A percentile compares a stretch with the other conserved stretches of the same genome.
phyloP scores from a whole-genome alignment of 495 filamentous ascomycete genomes.

The Penicillium cosmopolitanum region DNA sequence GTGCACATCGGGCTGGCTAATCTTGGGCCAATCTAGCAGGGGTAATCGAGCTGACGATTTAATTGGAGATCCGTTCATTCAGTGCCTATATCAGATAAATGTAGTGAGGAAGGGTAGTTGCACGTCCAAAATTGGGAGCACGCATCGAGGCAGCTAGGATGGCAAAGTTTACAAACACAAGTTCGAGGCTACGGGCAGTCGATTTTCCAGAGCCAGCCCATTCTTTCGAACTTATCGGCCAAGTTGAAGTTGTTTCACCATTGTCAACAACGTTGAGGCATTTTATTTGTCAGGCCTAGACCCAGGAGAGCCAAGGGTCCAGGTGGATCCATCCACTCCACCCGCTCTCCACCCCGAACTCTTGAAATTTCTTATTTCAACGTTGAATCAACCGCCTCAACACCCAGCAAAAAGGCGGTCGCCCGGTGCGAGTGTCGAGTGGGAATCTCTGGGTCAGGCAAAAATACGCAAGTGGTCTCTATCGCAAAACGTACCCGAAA shows the following conservation, averaged over 20 bases:
- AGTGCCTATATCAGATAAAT: too few species aligned
- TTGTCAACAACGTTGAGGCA: neutral
- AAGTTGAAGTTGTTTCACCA: neutral
- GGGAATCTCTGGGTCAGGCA: neutral
- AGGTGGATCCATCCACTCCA: neutral
- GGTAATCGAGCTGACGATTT: too few species aligned
- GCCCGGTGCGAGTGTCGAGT: neutral
- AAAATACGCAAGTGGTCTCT: neutral
- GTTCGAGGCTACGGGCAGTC: neutral
- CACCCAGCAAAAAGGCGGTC: neutral
- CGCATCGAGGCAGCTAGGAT: too few species aligned
- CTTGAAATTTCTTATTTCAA: neutral
- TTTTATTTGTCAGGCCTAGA: neutral
- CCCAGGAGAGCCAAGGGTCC: neutral
- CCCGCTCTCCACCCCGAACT: neutral
- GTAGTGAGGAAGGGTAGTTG: too few species aligned
- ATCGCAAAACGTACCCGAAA: neutral
- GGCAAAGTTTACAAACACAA: neutral
- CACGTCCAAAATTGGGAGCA: too few species aligned
- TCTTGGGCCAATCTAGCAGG: too few species aligned
- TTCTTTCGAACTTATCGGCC: neutral
- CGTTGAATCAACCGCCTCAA: neutral
- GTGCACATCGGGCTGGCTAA: too few species aligned
- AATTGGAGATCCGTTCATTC: too few species aligned
- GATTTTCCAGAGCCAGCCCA: neutral